Conservation (phyloP, 2,329 filamentous ascomycete species). For the Colletotrichum spaethianum region DNA sequence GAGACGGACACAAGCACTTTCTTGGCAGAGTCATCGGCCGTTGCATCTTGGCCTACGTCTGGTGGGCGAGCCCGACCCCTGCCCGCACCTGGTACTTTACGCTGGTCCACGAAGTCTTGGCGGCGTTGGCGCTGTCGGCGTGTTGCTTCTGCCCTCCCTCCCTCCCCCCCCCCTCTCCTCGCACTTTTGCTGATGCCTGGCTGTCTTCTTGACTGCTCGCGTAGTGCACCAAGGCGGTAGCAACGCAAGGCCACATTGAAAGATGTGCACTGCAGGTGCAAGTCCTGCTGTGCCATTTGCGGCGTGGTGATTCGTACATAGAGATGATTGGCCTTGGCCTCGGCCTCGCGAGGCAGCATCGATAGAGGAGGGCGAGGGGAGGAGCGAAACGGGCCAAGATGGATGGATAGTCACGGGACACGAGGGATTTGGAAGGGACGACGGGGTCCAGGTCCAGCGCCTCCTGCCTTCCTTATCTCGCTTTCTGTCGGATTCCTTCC, state of each 20-base stretch:
- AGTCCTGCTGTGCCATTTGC: not conserved
- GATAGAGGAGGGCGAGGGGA: not conserved
- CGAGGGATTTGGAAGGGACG: not conserved
- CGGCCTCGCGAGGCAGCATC: not conserved
- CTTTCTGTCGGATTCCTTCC: not conserved
- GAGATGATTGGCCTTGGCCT: not conserved
- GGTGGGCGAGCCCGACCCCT: conserved; percentile 20
- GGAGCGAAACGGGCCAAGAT: not conserved
- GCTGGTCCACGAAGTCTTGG: not conserved
- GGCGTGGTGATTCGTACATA: not conserved
- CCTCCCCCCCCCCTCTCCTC: not conserved
- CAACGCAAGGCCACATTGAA: not conserved
- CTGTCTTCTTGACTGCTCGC: not conserved
- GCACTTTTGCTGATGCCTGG: not conserved
- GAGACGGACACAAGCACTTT: conserved; percentile 40
- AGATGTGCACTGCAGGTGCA: not conserved
- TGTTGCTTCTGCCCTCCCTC: not conserved
- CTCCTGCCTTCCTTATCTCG: conserved; percentile 4
- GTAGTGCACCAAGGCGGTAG: not conserved
- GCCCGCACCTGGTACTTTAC: not conserved
- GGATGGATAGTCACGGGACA: not conserved
- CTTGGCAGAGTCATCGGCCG: conserved; percentile 37
- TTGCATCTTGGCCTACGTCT: conserved; percentile 36
- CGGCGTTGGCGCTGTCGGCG: not conserved
- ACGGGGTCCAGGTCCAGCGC: no score